Base-by-base conservation (phyloP, 495 filamentous ascomycete species). In the Trichoderma virens region DNA sequence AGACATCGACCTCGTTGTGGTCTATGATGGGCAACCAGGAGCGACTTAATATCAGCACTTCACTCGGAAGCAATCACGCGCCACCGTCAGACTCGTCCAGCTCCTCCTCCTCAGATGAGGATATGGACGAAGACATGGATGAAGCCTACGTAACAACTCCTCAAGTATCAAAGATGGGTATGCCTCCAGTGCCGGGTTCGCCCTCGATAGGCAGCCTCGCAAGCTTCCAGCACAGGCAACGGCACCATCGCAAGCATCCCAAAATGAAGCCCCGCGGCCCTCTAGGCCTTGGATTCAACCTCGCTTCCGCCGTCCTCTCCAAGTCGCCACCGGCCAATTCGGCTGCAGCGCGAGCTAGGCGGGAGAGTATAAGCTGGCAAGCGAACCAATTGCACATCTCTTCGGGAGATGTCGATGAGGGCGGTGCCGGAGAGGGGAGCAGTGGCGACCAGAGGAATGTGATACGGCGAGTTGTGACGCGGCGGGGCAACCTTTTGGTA, bases 401-500 rank as follows among this genome's bases (percentile, higher is more conserved):
- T 3, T 79, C 82, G 43, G 80, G 74, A 66, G 76, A 73, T 65
- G 76, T 70, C 5, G 71, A 73, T 8, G 71, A 82, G 16, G 82
- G 83, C n/a, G 71, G 75, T 56, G 65, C 70, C n/a, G 78, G 79
- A 63, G 70, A 71, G n/a, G 67, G 75, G 23, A 69, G 71, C 32
- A 75, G 74, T 61, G 77, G 79, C 54, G 77, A 76, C 1, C 67
- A 71, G 34, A 67, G 80, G 41, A 84, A 83, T 59, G 85, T 90
- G 3, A 77, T 89, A 18, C 79, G 85, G 43, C 77, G 87, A 65
- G 84, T 86, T 9, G 94, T 98, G 16, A 96, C 92, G 25, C 82
- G 94, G 34, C 82, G 93, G 63, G 88, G 93, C 3, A 98, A 92
- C 73, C 79, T 98, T 67, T 75, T 98, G 75, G 92, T 93, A 82